These are phyloP conservation scores for Arabis alpina DNA, from an alignment of 345 rosid genomes.

Conservation along the genomic window DNA sequence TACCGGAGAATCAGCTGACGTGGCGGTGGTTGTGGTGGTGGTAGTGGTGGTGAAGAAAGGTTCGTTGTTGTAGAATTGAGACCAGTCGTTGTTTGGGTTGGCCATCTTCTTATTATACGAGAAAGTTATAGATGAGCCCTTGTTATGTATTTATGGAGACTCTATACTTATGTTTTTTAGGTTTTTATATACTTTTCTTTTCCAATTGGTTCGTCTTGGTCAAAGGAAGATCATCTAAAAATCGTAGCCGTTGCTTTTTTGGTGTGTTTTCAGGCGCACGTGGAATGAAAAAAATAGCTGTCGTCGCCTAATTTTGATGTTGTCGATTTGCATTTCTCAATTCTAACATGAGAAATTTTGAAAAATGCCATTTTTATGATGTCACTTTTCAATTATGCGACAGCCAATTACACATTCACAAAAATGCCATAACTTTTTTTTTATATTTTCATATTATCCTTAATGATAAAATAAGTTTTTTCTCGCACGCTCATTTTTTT, in stretches of 20 bases:
- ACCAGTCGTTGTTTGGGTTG: conserved; percentile 44
- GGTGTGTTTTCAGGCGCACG: conserved; percentile 22
- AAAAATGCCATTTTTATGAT: too few relatives aligned
- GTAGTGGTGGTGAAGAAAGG: conserved; percentile 43
- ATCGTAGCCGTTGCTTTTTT: conserved; percentile 36
- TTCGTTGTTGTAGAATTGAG: conserved; percentile 43
- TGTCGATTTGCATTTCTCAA: conserved; percentile 25
- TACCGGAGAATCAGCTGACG: conserved; percentile 38
- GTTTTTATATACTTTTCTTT: background rate
- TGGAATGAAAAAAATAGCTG: background rate
- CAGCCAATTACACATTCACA: too few relatives aligned
- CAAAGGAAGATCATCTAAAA: conserved; percentile 38
- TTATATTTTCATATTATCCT: too few relatives aligned
- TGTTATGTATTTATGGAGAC: conserved; percentile 38
- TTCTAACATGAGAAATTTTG: too few relatives aligned
- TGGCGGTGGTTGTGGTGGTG: conserved; percentile 38
- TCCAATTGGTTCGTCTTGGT: conserved; percentile 23
- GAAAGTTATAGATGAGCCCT: conserved; percentile 20
- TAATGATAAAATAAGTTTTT: too few relatives aligned
- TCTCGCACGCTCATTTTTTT: too few relatives aligned
- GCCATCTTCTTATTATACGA: conserved; percentile 37
- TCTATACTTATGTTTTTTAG: background rate
- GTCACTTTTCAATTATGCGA: too few relatives aligned
- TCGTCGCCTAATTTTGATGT: conserved; percentile 30
- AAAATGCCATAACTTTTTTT: too few relatives aligned